Percentiles rank a stretch among this genome's conserved stretches.
These are phyloP conservation scores for Boletus rufocinnamomeus DNA, from an alignment of 768 basidiomycete genomes.

Conservation along the genomic window DNA sequence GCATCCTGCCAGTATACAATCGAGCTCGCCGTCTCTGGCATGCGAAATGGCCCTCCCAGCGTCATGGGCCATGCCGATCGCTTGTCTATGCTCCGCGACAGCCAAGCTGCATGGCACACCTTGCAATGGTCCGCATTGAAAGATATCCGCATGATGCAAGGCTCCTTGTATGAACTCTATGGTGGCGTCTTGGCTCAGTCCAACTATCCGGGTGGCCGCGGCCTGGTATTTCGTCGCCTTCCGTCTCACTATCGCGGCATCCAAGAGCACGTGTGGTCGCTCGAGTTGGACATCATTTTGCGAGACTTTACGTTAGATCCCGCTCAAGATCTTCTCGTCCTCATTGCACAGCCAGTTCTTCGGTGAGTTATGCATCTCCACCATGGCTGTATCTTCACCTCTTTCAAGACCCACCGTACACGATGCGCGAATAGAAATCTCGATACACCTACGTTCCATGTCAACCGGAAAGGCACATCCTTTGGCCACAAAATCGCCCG, in stretches of 20 bases:
- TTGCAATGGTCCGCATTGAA: conserved; percentile 37
- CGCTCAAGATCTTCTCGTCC: conserved; percentile 61
- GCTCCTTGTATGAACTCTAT: conserved; percentile 57
- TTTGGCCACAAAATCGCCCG: conserved; percentile 37
- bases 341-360: conserved; percentile 41
- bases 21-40: conserved; percentile 47
- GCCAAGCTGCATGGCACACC: conserved; percentile 43
- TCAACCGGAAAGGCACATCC: conserved; percentile 50
- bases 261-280: conserved; percentile 45
- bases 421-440: conserved; percentile 21
- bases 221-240: conserved; percentile 47
- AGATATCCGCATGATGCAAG: conserved; percentile 42
- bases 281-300: conserved; percentile 39
- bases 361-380: conserved; percentile 32
- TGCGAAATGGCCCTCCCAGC: conserved; percentile 41
- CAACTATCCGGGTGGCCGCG: conserved; percentile 18
- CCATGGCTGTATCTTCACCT: conserved; percentile 1
- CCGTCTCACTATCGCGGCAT: conserved; percentile 53
- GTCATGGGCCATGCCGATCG: conserved; percentile 34
- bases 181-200: conserved; percentile 57
- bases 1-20: conserved; percentile 43
- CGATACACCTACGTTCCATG: conserved; percentile 48
- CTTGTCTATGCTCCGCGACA: conserved; percentile 40
- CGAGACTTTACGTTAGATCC: conserved; percentile 70
- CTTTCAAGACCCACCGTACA: conserved; percentile 14